Conservation (phyloP, 1,139 yeast species). For the Candida sanyaensis region DNA sequence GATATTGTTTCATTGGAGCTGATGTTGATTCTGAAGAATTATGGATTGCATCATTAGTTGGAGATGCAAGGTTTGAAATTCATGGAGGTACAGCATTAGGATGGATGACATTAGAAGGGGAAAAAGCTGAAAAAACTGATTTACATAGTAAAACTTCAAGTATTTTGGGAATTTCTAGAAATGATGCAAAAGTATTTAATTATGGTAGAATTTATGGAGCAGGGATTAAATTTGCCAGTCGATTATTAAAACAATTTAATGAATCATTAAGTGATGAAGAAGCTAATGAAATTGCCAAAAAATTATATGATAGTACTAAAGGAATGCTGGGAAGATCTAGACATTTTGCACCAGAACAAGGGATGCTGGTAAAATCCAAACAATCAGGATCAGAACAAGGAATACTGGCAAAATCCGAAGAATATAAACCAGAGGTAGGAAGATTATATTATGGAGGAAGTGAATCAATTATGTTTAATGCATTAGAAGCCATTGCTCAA, state of each 20-base stretch:
- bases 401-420: too few species aligned
- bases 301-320: conserved; percentile 78
- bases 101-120: conserved; percentile 99
- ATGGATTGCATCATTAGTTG: conserved; percentile 96
- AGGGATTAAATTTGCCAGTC: conserved; percentile 86
- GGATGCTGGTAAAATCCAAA: too few species aligned
- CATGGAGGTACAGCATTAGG: conserved; percentile 98
- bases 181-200: conserved; percentile 92
- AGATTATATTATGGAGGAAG: conserved; percentile 85
- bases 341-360: conserved; percentile 22
- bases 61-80: conserved; percentile 83
- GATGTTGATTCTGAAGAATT: conserved; percentile 98
- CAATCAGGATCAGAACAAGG: too few species aligned
- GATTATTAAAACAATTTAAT: conserved; percentile 79
- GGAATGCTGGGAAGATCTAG: conserved; percentile 49
- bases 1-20: conserved; percentile 94
- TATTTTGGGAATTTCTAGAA: conserved; percentile 84
- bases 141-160: conserved; percentile 92
- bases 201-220: conserved; percentile 99
- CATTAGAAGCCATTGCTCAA: conserved; percentile 83
- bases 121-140: conserved; percentile 88
- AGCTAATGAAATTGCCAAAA: conserved; percentile 67
- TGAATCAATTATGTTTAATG: conserved; percentile 88
- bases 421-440: too few species aligned
- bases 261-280: conserved; percentile 66